Conservation (phyloP, 331 rosid genomes). For the Quercus lobata region DNA sequence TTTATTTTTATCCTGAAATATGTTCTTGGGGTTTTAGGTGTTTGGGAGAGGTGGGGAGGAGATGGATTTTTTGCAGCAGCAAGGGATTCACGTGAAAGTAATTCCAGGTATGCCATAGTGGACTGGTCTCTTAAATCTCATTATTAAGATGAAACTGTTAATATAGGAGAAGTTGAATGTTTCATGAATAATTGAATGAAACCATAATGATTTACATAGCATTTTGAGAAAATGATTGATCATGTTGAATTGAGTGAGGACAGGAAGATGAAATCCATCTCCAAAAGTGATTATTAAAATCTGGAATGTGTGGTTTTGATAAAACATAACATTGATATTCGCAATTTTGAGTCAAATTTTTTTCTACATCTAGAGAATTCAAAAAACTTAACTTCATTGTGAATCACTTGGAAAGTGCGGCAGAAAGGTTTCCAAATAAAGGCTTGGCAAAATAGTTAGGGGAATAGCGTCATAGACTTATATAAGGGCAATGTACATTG, state of each 20-base stretch:
- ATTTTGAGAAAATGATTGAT: not conserved
- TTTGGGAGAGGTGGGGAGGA: constrained; percentile 99
- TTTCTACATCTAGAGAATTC: not conserved
- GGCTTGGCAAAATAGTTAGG: not conserved
- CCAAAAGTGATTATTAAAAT: not conserved
- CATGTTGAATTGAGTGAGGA: not conserved
- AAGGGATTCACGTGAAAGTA: constrained; percentile 90
- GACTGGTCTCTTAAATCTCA: not conserved
- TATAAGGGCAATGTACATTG: not conserved
- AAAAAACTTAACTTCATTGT: not conserved
- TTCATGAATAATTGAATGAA: not conserved
- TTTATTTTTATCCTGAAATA: not conserved
- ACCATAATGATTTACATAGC: not conserved
- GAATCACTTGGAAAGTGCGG: not conserved
- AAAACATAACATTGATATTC: not conserved
- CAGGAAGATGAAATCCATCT: not conserved
- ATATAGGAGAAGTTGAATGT: not conserved
- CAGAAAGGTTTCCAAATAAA: not conserved
- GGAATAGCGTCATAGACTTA: not conserved
- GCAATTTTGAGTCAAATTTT: not conserved
- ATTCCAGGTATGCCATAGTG: constrained; percentile 67
- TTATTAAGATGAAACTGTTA: constrained; percentile 13
- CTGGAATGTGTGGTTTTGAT: not conserved
- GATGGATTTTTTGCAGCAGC: constrained; percentile 93
- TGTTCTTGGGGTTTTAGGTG: constrained; percentile 50